Evolutionary conservation across 768 basidiomycete genomes (phyloP).

Genomic region (Leccinum aurantiacum): DNA sequence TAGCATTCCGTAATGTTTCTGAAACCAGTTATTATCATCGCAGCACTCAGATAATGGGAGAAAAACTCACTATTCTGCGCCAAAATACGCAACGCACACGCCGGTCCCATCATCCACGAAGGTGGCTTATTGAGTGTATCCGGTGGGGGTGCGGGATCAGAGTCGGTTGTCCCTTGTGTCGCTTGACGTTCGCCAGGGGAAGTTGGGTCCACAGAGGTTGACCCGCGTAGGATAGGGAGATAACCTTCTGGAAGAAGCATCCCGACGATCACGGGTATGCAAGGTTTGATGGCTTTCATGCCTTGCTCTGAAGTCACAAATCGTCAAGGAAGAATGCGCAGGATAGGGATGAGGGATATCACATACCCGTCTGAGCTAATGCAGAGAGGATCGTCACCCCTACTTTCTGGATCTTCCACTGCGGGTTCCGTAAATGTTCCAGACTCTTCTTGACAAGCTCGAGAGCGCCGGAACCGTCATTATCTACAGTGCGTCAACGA

Average conservation of each 20-base stretch:
- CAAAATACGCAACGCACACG: not conserved
- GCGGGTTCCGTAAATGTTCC: not conserved
- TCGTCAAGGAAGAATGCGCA: not conserved
- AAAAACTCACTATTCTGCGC: not conserved
- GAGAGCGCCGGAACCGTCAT: not conserved
- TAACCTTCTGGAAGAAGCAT: not conserved
- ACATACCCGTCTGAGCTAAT: slow-evolving; percentile 20
- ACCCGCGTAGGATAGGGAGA: not conserved
- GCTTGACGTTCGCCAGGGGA: not conserved
- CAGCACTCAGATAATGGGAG: not conserved
- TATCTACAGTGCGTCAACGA: not conserved
- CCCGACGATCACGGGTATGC: not conserved
- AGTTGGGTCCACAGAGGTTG: not conserved
- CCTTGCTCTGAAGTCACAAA: not conserved
- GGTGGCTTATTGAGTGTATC: not conserved
- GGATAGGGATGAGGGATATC: not conserved
- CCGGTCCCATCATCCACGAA: not conserved
- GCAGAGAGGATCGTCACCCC: slow-evolving; percentile 26
- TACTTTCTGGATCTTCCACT: slow-evolving; percentile 25
- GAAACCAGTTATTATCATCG: not conserved
- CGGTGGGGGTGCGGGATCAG: not conserved
- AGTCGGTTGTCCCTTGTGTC: not conserved
- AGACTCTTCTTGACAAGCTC: slow-evolving; percentile 8
- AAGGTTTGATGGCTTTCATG: not conserved
- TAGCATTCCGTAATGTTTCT: not conserved